A percentile compares a stretch with the other conserved stretches of the same genome.
These are phyloP conservation scores for Teunomyces barrocoloradensis DNA, from an alignment of 805 yeast species.

Conservation along the genomic window DNA sequence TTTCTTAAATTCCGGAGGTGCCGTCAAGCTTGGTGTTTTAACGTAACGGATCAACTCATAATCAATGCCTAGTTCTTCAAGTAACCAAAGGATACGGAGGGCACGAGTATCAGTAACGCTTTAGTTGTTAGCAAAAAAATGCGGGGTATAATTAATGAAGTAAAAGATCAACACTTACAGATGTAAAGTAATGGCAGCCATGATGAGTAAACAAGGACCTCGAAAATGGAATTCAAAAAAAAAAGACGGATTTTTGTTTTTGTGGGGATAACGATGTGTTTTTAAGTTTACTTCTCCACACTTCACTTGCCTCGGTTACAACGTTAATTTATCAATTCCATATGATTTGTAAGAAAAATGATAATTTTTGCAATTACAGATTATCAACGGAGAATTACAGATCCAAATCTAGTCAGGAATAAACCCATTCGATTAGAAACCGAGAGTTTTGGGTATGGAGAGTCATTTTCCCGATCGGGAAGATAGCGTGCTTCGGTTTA, in stretches of 20 bases:
- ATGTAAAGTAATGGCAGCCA: neutral
- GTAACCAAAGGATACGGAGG: constrained; percentile 36
- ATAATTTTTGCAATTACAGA: no score
- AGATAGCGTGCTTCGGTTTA: no score
- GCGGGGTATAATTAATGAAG: neutral
- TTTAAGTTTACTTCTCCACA: neutral
- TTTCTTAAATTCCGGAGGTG: constrained; percentile 30
- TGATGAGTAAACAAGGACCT: neutral
- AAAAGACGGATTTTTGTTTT: neutral
- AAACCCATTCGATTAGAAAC: no score
- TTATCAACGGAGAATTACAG: no score
- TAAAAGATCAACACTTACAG: neutral
- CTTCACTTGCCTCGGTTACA: neutral
- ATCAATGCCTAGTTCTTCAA: constrained; percentile 32
- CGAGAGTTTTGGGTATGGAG: no score
- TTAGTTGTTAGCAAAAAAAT: constrained; percentile 8
- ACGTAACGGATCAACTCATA: constrained; percentile 33
- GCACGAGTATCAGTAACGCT: constrained; percentile 35
- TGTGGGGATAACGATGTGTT: neutral
- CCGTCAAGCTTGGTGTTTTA: constrained; percentile 21
- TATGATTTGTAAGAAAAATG: neutral
- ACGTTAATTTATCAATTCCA: no score
- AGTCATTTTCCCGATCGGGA: no score
- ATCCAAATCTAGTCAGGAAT: no score
- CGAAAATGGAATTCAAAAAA: neutral